Evolutionary conservation across 805 yeast genomes (phyloP).

Genomic region (Nakazawaea populi): DNA sequence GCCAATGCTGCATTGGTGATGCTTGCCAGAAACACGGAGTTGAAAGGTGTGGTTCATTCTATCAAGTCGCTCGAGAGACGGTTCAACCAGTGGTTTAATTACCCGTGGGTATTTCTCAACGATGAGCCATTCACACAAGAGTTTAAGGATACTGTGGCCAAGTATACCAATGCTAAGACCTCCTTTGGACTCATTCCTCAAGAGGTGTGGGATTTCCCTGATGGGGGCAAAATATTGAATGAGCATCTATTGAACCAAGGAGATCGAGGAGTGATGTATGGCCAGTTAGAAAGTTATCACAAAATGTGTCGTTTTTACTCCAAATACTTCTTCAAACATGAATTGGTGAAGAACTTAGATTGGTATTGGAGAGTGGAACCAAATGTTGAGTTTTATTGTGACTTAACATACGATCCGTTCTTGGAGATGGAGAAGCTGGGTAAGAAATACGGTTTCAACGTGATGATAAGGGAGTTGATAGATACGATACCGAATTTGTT

Average conservation of each 20-base stretch:
- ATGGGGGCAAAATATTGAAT: slow-evolving; percentile 36
- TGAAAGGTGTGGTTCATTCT: slow-evolving; percentile 69
- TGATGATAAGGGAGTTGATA: slow-evolving; percentile 69
- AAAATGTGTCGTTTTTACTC: slow-evolving; percentile 94
- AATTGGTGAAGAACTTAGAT: slow-evolving; percentile 59
- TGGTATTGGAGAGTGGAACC: slow-evolving; percentile 99
- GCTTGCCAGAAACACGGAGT: slow-evolving; percentile 74
- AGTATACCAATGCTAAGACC: slow-evolving; percentile 53
- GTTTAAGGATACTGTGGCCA: slow-evolving; percentile 48
- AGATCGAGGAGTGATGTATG: slow-evolving; percentile 80
- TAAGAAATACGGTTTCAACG: slow-evolving; percentile 82
- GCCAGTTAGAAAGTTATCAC: slow-evolving; percentile 76
- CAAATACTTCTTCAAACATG: slow-evolving; percentile 78
- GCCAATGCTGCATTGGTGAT: slow-evolving; percentile 85
- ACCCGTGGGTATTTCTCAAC: slow-evolving; percentile 88
- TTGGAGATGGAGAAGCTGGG: slow-evolving; percentile 61
- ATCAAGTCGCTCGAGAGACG: slow-evolving; percentile 76
- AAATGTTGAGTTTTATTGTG: slow-evolving; percentile 84
- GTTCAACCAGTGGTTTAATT: slow-evolving; percentile 89
- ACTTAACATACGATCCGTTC: slow-evolving; percentile 88
- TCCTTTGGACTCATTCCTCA: slow-evolving; percentile 65
- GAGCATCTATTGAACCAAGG: slow-evolving; percentile 71
- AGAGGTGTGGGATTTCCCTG: slow-evolving; percentile 68
- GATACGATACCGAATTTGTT: slow-evolving; percentile 82
- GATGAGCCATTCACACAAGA: slow-evolving; percentile 67